These are phyloP conservation scores for Jackrogersella multiformis DNA, from an alignment of 495 filamentous ascomycete species.

Conservation along the genomic window DNA sequence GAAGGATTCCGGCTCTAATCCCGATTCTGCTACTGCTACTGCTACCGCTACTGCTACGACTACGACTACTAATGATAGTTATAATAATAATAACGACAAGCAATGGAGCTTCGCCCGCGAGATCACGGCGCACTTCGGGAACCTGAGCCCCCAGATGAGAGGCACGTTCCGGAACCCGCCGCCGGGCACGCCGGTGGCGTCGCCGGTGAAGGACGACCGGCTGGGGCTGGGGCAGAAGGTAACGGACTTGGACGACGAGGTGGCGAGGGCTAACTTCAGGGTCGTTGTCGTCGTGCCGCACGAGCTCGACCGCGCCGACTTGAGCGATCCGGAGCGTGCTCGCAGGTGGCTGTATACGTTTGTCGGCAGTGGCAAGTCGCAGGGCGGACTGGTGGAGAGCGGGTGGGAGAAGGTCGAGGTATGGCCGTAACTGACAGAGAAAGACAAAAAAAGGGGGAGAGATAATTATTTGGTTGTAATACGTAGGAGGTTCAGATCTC, in stretches of 20 bases:
- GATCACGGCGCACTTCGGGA: slow-evolving; percentile 87
- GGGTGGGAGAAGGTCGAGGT: slow-evolving; percentile 81
- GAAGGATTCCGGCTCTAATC: slow-evolving; percentile 22
- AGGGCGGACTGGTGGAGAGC: slow-evolving; percentile 55
- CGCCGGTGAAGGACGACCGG: slow-evolving; percentile 56
- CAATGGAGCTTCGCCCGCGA: slow-evolving; percentile 77
- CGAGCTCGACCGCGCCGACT: slow-evolving; percentile 79
- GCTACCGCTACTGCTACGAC: no score
- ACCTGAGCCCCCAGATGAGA: slow-evolving; percentile 78
- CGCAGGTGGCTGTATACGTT: slow-evolving; percentile 74
- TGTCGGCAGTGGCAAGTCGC: slow-evolving; percentile 47
- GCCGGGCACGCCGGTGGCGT: slow-evolving; percentile 69
- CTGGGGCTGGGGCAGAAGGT: slow-evolving; percentile 73
- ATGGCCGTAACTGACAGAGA: slow-evolving; percentile 69
- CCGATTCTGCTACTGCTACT: no score
- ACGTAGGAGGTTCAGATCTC: neutral
- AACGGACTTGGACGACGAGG: slow-evolving; percentile 69
- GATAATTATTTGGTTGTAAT: neutral
- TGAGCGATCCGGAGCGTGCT: slow-evolving; percentile 70
- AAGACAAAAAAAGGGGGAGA: neutral
- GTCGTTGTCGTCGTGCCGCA: slow-evolving; percentile 84
- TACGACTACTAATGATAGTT: no score
- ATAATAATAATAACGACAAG: no score
- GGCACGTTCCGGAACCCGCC: slow-evolving; percentile 82
- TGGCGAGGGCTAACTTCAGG: slow-evolving; percentile 82